Percentiles rank a stretch among this genome's conserved stretches.
Evolutionary conservation across 129 eudicot species (phyloP).

Genomic region (Helichrysum umbraculigerum): DNA sequence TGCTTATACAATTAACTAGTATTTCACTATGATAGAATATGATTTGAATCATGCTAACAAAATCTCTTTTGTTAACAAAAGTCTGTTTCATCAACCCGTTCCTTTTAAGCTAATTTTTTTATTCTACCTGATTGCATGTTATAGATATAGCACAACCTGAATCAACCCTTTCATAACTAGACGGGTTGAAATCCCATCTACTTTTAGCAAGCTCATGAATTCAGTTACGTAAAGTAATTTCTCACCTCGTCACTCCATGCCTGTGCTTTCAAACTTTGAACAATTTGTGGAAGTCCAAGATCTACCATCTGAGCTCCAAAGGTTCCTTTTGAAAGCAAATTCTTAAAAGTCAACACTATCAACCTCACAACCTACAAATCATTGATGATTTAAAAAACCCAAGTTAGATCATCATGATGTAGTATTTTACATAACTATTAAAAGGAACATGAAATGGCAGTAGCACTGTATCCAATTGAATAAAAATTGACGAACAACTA

Average conservation of each 20-base stretch:
- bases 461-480: not conserved
- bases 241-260: slow-evolving; percentile 88
- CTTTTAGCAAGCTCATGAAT: not conserved
- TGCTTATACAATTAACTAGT: not conserved
- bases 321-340: slow-evolving; percentile 72
- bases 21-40: too few relatives aligned
- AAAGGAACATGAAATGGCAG: not conserved
- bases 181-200: not conserved
- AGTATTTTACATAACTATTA: not conserved
- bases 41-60: not conserved
- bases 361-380: slow-evolving; percentile 79
- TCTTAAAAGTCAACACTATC: slow-evolving; percentile 76
- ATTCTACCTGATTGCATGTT: not conserved
- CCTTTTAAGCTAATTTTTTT: not conserved
- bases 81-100: not conserved
- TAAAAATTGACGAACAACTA: not conserved
- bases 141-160: not conserved
- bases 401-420: slow-evolving; percentile 4
- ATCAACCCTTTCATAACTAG: not conserved
- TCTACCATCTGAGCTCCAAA: slow-evolving; percentile 79
- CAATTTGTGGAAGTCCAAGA: slow-evolving; percentile 70
- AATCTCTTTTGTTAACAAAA: not conserved
- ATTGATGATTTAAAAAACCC: slow-evolving; percentile 13
- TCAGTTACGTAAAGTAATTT: slow-evolving; percentile 2
- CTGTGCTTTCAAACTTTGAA: slow-evolving; percentile 69